These are phyloP conservation scores for Dactylis glomerata DNA, from an alignment of 176 grass and related monocot genomes.

Conservation along the genomic window DNA sequence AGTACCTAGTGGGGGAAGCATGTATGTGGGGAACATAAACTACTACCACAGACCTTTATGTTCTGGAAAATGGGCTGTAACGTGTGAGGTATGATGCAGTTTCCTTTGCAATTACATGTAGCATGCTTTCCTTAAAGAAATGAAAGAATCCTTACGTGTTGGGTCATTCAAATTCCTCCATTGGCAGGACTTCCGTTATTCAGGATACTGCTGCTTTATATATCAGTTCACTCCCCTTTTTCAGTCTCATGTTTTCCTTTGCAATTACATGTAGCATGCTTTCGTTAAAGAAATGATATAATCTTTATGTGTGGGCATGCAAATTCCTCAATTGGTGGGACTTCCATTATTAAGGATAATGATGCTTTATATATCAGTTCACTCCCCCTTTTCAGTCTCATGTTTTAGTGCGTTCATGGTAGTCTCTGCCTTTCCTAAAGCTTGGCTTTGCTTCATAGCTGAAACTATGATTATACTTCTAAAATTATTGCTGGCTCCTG, in stretches of 20 bases:
- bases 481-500: background rate
- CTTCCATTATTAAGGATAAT: slow-evolving; percentile 11
- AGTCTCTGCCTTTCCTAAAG: too few relatives aligned
- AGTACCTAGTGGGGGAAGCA: slow-evolving; percentile 43
- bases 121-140: background rate
- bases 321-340: background rate
- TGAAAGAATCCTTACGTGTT: too few relatives aligned
- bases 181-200: too few relatives aligned
- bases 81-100: slow-evolving; percentile 66
- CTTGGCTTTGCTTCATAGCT: background rate
- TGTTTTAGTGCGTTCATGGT: background rate
- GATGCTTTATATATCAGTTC: background rate
- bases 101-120: slow-evolving; percentile 5
- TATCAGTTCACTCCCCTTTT: background rate
- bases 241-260: slow-evolving; percentile 20
- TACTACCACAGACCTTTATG: slow-evolving; percentile 78
- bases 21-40: slow-evolving; percentile 89
- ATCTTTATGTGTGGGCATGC: background rate
- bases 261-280: background rate
- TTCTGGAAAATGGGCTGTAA: slow-evolving; percentile 86
- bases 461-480: background rate
- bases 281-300: background rate
- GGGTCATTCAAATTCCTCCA: too few relatives aligned
- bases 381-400: background rate
- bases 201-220: background rate